Evolutionary conservation across 73 alveolate species (phyloP), one percentile per base, ranked within the genome.

Genomic region (Blepharisma stoltei): DNA sequence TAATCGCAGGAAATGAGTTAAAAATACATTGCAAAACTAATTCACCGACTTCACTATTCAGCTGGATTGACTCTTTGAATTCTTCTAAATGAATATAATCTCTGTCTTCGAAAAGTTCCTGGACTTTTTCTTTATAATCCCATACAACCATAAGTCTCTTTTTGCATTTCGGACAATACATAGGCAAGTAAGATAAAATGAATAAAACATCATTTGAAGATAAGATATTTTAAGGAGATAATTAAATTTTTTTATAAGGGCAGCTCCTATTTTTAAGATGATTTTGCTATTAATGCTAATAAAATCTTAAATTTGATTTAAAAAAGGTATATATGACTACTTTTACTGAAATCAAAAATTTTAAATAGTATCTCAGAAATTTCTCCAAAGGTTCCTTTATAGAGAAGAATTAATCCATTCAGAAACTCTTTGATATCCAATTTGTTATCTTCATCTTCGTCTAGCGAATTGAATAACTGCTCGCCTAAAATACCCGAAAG

Each of bases 401-500:
- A 88, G 21, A 88, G 60, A 46, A 76, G 67, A 78, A 71, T 47
- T 83, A 93, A 78, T 2, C 97, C 95, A 1, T 83, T 79, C 27
- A 87, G 89, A 75, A 93, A 93, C 49, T 93, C 98, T 80, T 89
- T 83, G 71, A 82, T 45, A 55, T 92, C 93, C n/a, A 93, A 80
- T 70, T 79, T 90, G 55, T 94, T 96, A 48, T 91, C 88, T 53
- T 87, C 86, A 67, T 90, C 85, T 68, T 69, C 70, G 75, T 93
- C 95, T 37, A 93, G 83, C 53, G 89, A 90, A 45, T 90, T 78
- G 77, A 81, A 93, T 70, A 93, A 82, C 67, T 96, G 79, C 75
- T 93, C 97, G 53, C 93, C 94, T 21, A 93, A 82, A 44, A 93
- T 83, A 27, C 98, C 96, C 14, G 98, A 97, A 23, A 93, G 88